Percentiles rank a stretch among this genome's conserved stretches.
Evolutionary conservation across 2,329 filamentous ascomycete genomes (phyloP).

Genomic region (Fusarium nodosum): DNA sequence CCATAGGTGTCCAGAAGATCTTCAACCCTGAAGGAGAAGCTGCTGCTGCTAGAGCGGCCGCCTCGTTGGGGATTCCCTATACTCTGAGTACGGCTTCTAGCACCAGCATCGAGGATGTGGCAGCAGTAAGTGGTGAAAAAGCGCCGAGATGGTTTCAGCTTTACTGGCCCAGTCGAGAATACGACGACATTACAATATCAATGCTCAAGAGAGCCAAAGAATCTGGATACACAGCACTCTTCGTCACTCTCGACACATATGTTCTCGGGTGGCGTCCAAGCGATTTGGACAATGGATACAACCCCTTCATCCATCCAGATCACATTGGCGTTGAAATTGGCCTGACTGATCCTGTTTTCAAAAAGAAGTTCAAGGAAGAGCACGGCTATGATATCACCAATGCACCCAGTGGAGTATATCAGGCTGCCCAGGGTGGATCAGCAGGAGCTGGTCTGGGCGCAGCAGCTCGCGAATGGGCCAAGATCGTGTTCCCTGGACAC

Average conservation of each 20-base stretch:
- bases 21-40: conserved; percentile 31
- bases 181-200: conserved; percentile 33
- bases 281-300: conserved; percentile 34
- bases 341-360: conserved; percentile 34
- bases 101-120: conserved; percentile 34
- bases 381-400: conserved; percentile 27
- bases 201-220: conserved; percentile 18
- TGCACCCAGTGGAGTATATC: conserved; percentile 26
- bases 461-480: conserved; percentile 37
- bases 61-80: conserved; percentile 8
- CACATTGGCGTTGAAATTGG: conserved; percentile 38
- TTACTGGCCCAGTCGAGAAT: conserved; percentile 33
- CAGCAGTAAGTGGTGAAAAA: conserved; percentile 10
- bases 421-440: conserved; percentile 30
- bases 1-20: conserved; percentile 28
- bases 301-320: conserved; percentile 36
- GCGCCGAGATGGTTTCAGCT: conserved; percentile 31
- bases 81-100: conserved; percentile 33
- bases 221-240: conserved; percentile 16
- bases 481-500: conserved; percentile 35
- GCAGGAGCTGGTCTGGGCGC: conserved; percentile 20
- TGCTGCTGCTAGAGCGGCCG: conserved; percentile 15
- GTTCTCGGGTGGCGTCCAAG: conserved; percentile 26
- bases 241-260: conserved; percentile 22
- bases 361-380: conserved; percentile 28